Base-by-base conservation (phyloP, 768 basidiomycete genomes). In the Leccinellum luteum region DNA sequence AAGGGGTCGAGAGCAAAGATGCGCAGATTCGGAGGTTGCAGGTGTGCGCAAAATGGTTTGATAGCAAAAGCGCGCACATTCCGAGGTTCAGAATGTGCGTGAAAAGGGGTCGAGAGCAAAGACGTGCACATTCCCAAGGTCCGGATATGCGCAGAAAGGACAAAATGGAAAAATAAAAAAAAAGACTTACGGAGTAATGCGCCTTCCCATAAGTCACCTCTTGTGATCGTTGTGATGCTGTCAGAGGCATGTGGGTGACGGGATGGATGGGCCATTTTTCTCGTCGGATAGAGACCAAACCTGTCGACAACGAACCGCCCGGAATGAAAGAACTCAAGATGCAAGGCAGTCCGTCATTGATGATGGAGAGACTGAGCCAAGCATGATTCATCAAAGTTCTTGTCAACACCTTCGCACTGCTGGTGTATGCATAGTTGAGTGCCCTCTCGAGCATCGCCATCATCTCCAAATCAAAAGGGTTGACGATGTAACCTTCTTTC, bases 311-410 rank as follows among this genome's bases (percentile, higher is more conserved):
- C 4, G 41, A 8, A 0, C 56, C 60, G 1, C 1, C 5, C 0
- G 10, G 52, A 8, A 61, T 51, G 38, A 59, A 58, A 0, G 34
- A 7, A 1, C 2, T 23, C 1, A 45, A 41, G 6, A 60, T 44
- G 31, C 59, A 60, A 7, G 59, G 56, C 0, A 60, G 41, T 0
- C 60, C 49, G 27, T 60, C 52, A 30, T 58, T 49, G 10, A 60
- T 13, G 1, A 60, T 52, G 0, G 52, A 49, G 1, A 60, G 44
- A 14, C 56, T 31, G 0, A 61, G 9, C 56, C 52, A 61, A 0
- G 57, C 21, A 0, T 45, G 5, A 15, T 61, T 53, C 60, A 60
- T 60, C 12, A 61, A 34, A 0, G 35, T 3, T 3, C 31, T 25
- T 2, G 45, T 58, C 9, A 58, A 43, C 6, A 61, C 60, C 0